These are phyloP conservation scores for Acephala macrosclerotiorum DNA, from an alignment of 2,329 filamentous ascomycete genomes.

Conservation along the genomic window DNA sequence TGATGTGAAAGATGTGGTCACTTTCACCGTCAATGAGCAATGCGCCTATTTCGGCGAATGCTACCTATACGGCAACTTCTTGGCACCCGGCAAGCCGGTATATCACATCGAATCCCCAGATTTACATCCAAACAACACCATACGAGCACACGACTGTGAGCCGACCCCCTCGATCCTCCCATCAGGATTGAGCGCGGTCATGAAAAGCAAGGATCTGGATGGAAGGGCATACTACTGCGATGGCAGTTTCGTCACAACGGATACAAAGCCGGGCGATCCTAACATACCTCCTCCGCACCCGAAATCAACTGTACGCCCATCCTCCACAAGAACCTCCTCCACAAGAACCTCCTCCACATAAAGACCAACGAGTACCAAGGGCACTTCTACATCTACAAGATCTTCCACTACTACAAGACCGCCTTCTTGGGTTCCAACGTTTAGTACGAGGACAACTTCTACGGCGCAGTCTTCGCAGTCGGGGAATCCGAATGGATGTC, in stretches of 20 bases:
- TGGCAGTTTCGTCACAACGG: slow-evolving; percentile 23
- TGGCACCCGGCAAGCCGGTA: slow-evolving; percentile 68
- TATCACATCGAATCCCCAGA: slow-evolving; percentile 76
- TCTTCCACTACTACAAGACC: neutral
- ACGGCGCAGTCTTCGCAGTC: neutral
- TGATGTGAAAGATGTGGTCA: slow-evolving; percentile 55
- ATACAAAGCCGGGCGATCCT: slow-evolving; percentile 22
- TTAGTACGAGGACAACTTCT: neutral
- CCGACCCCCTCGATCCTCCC: slow-evolving; percentile 11
- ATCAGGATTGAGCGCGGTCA: slow-evolving; percentile 21
- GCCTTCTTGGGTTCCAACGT: neutral
- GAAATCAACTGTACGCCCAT: neutral
- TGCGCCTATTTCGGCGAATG: slow-evolving; percentile 69
- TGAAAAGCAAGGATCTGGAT: slow-evolving; percentile 27
- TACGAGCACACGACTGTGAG: slow-evolving; percentile 6
- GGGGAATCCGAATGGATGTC: slow-evolving; percentile 18
- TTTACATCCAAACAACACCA: neutral
- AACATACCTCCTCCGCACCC: slow-evolving; percentile 15
- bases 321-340: neutral
- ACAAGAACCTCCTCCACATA: neutral
- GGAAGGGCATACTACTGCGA: slow-evolving; percentile 31
- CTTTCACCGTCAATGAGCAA: slow-evolving; percentile 76
- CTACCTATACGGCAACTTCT: slow-evolving; percentile 62
- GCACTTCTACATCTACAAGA: neutral
- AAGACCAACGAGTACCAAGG: neutral